phyloP scores from a whole-genome alignment of 75 land plant species.

The Cryptomeria japonica region DNA sequence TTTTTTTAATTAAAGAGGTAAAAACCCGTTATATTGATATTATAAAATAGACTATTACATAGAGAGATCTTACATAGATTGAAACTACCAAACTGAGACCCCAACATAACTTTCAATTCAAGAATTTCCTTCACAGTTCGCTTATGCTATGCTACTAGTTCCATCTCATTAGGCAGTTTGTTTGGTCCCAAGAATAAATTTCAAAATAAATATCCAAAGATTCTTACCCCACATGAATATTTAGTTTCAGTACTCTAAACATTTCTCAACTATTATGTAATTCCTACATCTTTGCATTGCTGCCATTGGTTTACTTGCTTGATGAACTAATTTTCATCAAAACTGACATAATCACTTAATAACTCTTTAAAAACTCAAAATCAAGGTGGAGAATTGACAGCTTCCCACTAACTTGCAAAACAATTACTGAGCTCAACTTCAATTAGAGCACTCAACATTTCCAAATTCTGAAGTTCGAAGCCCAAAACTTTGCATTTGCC shows the following conservation, averaged over 20 bases:
- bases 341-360: background rate
- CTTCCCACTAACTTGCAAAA: background rate
- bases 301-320: background rate
- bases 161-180: background rate
- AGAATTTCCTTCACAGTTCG: background rate
- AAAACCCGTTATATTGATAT: too few relatives aligned
- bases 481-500: constrained; percentile 64
- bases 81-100: too few relatives aligned
- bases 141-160: background rate
- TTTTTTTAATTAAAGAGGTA: too few relatives aligned
- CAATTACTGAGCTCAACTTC: background rate
- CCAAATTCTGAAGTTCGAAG: constrained; percentile 47
- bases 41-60: too few relatives aligned
- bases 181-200: background rate
- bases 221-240: too few relatives aligned
- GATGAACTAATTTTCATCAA: background rate
- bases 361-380: background rate
- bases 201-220: background rate
- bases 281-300: background rate
- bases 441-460: background rate
- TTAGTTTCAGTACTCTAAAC: background rate
- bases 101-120: background rate
- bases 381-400: background rate
- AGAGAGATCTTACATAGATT: too few relatives aligned
- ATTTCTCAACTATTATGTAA: background rate